These are phyloP conservation scores for Lasiodiplodia citricola DNA, from an alignment of 2,329 filamentous ascomycete genomes.

Conservation along the genomic window DNA sequence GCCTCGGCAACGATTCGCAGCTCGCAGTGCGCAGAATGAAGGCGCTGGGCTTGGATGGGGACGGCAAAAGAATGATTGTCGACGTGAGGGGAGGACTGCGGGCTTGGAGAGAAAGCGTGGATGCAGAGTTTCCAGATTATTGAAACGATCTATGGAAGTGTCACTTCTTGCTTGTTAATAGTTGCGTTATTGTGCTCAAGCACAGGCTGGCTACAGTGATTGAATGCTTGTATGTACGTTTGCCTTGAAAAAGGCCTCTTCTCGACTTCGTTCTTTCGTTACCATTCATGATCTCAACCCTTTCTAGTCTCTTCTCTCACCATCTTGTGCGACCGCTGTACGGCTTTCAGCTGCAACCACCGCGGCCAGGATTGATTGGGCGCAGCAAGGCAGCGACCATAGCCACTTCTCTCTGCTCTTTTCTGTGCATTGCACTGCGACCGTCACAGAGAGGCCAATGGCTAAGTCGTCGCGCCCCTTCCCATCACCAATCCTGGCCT, in stretches of 20 bases:
- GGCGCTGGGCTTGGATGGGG: constrained; percentile 57
- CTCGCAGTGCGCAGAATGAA: constrained; percentile 69
- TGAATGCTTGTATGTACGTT: not conserved
- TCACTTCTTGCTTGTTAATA: not conserved
- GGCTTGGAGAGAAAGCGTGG: constrained; percentile 74
- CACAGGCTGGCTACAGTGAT: not conserved
- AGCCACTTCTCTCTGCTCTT: not conserved
- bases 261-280: not conserved
- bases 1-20: constrained; percentile 80
- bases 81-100: constrained; percentile 75
- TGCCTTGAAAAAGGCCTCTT: not conserved
- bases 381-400: not conserved
- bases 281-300: not conserved
- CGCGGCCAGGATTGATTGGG: too few relatives aligned
- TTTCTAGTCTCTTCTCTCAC: not conserved
- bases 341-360: not conserved
- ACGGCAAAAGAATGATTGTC: constrained; percentile 64
- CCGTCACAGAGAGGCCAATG: not conserved
- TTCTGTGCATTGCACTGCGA: not conserved
- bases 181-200: not conserved
- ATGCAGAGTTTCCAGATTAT: constrained; percentile 63
- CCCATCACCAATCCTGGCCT: not conserved
- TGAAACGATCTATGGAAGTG: constrained; percentile 39
- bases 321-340: not conserved
- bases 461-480: not conserved